Evolutionary conservation across 148 eudicot genomes (phyloP).

Genomic region (Amaranthus hypochondriacus): DNA sequence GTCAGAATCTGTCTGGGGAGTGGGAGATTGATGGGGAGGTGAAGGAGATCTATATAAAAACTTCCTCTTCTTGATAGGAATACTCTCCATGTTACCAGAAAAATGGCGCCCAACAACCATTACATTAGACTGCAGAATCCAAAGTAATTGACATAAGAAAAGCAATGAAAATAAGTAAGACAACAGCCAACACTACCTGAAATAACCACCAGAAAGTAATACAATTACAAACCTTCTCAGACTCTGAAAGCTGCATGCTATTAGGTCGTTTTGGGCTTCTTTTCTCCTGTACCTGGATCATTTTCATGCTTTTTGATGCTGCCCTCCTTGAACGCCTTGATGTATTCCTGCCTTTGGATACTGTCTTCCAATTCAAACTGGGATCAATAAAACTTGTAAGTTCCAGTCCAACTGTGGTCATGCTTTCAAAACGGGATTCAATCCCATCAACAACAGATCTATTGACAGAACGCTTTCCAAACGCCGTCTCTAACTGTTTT

Average conservation of each 20-base stretch:
- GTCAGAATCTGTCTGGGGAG: constrained; percentile 22
- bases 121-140: constrained; percentile 40
- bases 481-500: background rate
- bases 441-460: constrained; percentile 35
- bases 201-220: constrained; percentile 5
- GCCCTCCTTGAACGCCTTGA: constrained; percentile 44
- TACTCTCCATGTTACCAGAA: constrained; percentile 39
- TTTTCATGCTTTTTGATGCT: constrained; percentile 25
- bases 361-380: constrained; percentile 50
- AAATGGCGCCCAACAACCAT: constrained; percentile 32
- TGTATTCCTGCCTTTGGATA: constrained; percentile 46
- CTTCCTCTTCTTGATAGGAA: constrained; percentile 76
- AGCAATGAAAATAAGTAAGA: background rate
- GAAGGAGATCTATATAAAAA: constrained; percentile 35
- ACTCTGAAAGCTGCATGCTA: constrained; percentile 33
- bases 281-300: constrained; percentile 24
- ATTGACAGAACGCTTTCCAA: constrained; percentile 11
- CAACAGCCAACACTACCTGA: too few species aligned
- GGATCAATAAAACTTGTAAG: constrained; percentile 37
- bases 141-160: background rate
- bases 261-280: constrained; percentile 30
- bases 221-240: constrained; percentile 47
- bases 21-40: constrained; percentile 34
- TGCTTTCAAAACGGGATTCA: constrained; percentile 33
- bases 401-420: constrained; percentile 40